A percentile compares a stretch with the other conserved stretches of the same genome.
phyloP scores from a whole-genome alignment of 257 asterid species.

The Solanum peruvianum region DNA sequence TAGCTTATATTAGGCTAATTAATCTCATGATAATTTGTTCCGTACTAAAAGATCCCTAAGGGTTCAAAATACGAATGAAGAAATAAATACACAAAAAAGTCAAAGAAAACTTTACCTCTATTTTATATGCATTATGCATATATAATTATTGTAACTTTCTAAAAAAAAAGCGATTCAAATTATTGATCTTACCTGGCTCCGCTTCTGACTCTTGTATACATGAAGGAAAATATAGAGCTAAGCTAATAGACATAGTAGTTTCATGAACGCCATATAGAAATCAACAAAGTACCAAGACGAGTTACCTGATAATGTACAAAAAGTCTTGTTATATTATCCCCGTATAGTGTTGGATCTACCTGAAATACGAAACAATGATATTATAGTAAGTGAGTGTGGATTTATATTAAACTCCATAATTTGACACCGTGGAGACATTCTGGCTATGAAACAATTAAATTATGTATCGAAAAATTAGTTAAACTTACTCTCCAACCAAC shows the following conservation, averaged over 20 bases:
- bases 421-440: background rate
- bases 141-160: background rate
- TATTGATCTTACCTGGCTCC: background rate
- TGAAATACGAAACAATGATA: background rate
- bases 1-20: background rate
- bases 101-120: background rate
- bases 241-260: background rate
- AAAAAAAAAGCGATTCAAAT: background rate
- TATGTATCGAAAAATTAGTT: background rate
- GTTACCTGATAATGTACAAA: background rate
- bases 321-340: background rate
- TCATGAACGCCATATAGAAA: background rate
- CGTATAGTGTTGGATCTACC: background rate
- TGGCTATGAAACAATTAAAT: background rate
- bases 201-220: background rate
- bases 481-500: background rate
- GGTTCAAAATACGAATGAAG: background rate
- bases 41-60: no score
- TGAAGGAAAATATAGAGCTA: background rate
- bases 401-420: background rate
- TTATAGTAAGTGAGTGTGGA: background rate
- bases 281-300: background rate
- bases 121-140: background rate
- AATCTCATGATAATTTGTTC: background rate
- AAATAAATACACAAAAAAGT: background rate